Evolutionary conservation across 345 rosid species (phyloP).

Genomic region (Aquilaria yunnanensis): DNA sequence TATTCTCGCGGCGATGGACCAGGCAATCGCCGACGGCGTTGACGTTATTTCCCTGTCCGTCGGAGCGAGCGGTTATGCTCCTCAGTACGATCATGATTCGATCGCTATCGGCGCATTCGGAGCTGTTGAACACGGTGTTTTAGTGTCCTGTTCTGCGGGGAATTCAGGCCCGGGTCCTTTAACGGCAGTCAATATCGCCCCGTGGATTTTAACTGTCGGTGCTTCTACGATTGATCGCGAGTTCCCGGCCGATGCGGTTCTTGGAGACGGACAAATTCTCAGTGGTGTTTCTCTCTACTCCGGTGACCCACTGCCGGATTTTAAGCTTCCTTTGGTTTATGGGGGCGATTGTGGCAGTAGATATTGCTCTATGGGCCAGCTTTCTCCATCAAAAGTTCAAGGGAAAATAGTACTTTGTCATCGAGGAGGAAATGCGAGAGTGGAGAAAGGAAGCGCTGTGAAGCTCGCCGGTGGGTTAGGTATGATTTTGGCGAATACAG

Average conservation of each 20-base stretch:
- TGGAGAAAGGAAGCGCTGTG: constrained; percentile 62
- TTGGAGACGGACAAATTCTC: constrained; percentile 50
- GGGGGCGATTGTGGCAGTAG: constrained; percentile 54
- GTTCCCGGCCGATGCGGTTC: constrained; percentile 68
- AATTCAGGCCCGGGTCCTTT: constrained; percentile 76
- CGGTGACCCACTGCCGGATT: constrained; percentile 37
- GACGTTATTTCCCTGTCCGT: constrained; percentile 80
- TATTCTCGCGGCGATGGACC: constrained; percentile 92
- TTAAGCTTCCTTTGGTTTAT: constrained; percentile 50
- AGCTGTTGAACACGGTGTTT: constrained; percentile 52
- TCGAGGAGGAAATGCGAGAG: constrained; percentile 65
- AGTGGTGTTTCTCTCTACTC: constrained; percentile 70
- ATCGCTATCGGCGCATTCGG: constrained; percentile 82
- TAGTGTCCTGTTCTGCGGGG: constrained; percentile 90
- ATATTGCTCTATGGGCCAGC: constrained; percentile 40
- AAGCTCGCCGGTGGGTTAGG: constrained; percentile 68
- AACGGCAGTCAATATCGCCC: constrained; percentile 81
- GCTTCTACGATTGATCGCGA: constrained; percentile 87
- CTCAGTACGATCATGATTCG: constrained; percentile 61
- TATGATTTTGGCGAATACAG: constrained; percentile 64
- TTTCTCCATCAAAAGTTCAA: constrained; percentile 31
- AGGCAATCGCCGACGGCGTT: constrained; percentile 76
- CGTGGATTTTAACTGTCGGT: constrained; percentile 88
- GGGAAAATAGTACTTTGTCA: constrained; percentile 67
- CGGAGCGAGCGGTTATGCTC: constrained; percentile 69